These are phyloP conservation scores for Terana coerulea DNA, from an alignment of 768 basidiomycete species.

Conservation along the genomic window DNA sequence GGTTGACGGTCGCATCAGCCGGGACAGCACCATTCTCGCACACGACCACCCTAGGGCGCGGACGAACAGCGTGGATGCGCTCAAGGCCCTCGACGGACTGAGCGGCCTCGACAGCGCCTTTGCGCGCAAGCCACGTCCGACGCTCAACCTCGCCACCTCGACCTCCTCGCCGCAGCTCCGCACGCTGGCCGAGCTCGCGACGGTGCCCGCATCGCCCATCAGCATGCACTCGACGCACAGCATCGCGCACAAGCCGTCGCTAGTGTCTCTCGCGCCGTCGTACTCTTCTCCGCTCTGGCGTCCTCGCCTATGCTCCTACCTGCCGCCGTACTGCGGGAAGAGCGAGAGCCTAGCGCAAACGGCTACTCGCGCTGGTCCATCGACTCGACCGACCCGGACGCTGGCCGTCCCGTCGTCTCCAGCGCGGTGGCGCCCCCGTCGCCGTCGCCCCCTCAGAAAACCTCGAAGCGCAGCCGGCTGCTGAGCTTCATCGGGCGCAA, in stretches of 20 bases:
- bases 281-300: conserved; percentile 2
- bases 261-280: conserved; percentile 3
- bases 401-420: conserved; percentile 12
- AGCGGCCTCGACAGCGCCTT: background rate
- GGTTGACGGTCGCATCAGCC: conserved; percentile 12
- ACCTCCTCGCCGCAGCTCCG: conserved; percentile 24
- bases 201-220: conserved; percentile 19
- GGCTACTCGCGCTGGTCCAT: conserved; percentile 29
- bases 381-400: conserved; percentile 21
- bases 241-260: conserved; percentile 7
- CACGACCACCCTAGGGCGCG: conserved; percentile 3
- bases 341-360: conserved; percentile 11
- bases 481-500: conserved; percentile 27
- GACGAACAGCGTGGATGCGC: conserved; percentile 5
- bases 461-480: conserved; percentile 23
- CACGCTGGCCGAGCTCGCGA: conserved; percentile 18
- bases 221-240: conserved; percentile 1
- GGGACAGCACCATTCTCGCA: conserved; percentile 12
- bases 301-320: background rate
- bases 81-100: background rate
- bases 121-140: conserved; percentile 17
- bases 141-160: conserved; percentile 21
- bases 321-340: conserved; percentile 4
- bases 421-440: conserved; percentile 14
- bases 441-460: conserved; percentile 1